These are phyloP conservation scores for Mortierella sp. DNA, from an alignment of 371 early-diverging fungal species.

Conservation along the genomic window DNA sequence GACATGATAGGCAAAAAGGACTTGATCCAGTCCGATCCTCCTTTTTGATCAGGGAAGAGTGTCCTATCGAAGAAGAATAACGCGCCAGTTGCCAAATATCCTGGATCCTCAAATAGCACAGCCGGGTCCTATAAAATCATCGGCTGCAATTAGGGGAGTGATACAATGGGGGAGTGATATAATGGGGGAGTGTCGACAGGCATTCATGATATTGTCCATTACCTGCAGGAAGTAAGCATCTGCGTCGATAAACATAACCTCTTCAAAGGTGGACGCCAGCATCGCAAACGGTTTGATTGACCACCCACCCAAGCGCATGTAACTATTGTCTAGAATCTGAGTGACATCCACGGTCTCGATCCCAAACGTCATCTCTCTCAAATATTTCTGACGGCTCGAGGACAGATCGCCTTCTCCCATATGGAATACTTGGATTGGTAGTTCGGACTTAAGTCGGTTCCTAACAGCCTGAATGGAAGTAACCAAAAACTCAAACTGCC, in stretches of 20 bases:
- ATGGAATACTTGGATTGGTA: constrained; percentile 83
- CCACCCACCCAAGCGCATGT: constrained; percentile 70
- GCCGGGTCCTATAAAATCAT: constrained; percentile 60
- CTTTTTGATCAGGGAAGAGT: constrained; percentile 56
- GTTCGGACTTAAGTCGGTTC: constrained; percentile 50
- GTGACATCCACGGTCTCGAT: constrained; percentile 66
- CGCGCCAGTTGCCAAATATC: constrained; percentile 68
- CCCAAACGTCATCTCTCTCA: constrained; percentile 59
- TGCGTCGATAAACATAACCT: constrained; percentile 81
- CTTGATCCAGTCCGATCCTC: constrained; percentile 60
- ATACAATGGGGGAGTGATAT: background rate
- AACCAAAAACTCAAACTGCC: constrained; percentile 74
- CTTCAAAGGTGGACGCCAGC: constrained; percentile 72
- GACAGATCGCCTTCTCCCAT: constrained; percentile 70
- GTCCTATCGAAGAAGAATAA: constrained; percentile 78
- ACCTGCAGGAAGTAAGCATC: constrained; percentile 77
- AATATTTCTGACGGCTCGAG: constrained; percentile 50
- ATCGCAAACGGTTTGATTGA: constrained; percentile 75
- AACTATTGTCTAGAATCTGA: constrained; percentile 60
- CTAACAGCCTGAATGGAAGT: constrained; percentile 71
- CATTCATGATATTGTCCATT: background rate
- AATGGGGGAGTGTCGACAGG: background rate
- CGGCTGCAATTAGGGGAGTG: background rate
- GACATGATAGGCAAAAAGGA: constrained; percentile 63
- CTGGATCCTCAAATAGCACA: constrained; percentile 65